phyloP scores from a whole-genome alignment of 1,284 basidiomycete species.

The Moesziomyces sp. region DNA sequence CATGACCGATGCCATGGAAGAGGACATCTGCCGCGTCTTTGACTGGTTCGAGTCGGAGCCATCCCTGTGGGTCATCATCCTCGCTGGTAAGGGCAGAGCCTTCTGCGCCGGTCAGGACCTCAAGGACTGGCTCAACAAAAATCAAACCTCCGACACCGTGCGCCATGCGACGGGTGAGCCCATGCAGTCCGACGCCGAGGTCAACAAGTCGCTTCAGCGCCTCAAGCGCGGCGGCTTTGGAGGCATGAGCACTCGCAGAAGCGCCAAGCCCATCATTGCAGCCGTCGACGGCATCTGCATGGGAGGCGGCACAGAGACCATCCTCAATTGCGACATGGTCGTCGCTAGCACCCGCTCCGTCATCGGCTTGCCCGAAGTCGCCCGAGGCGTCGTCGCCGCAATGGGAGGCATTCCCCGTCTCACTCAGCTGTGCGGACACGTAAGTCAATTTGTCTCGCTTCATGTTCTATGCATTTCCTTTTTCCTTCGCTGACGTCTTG shows the following conservation, averaged over 20 bases:
- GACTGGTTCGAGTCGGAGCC: conserved; percentile 82
- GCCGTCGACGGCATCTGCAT: conserved; percentile 83
- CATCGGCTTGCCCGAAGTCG: conserved; percentile 83
- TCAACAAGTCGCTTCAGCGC: conserved; percentile 20
- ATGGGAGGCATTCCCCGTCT: conserved; percentile 75
- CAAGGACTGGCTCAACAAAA: conserved; percentile 51
- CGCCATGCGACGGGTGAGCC: conserved; percentile 28
- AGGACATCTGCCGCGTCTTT: conserved; percentile 74
- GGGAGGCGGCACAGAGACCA: conserved; percentile 82
- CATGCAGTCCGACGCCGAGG: conserved; percentile 40
- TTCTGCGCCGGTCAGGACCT: conserved; percentile 76
- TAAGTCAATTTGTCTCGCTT: conserved; percentile 8
- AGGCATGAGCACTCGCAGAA: conserved; percentile 75
- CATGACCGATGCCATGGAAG: conserved; percentile 72
- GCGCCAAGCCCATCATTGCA: conserved; percentile 81
- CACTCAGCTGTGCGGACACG: conserved; percentile 56
- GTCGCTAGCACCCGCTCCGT: conserved; percentile 78
- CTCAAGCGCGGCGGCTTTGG: conserved; percentile 76
- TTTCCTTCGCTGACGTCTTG: not conserved
- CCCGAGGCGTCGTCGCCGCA: conserved; percentile 79
- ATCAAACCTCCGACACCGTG: conserved; percentile 22
- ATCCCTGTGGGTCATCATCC: conserved; percentile 78
- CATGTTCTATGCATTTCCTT: not conserved
- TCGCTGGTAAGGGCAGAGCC: conserved; percentile 79
- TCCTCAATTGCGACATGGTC: conserved; percentile 84